Percentiles rank a stretch among this genome's conserved stretches.
These are phyloP conservation scores for Elsinoe australis DNA, from an alignment of 2,329 filamentous ascomycete genomes.

Conservation along the genomic window DNA sequence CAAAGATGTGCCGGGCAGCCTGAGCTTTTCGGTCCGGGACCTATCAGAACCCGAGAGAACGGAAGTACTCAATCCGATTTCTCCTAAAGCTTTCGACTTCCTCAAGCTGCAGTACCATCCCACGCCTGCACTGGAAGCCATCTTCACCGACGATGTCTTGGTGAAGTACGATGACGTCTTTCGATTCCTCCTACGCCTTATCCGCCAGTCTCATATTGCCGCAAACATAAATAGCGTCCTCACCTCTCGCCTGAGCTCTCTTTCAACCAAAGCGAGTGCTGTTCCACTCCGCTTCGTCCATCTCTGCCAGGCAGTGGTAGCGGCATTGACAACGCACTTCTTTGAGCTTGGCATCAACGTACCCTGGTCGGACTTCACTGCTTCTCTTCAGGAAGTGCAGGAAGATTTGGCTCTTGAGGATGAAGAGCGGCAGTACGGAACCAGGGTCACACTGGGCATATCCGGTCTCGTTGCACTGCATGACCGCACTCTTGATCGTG, in stretches of 20 bases:
- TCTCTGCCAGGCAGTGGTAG: constrained; percentile 74
- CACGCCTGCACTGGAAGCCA: constrained; percentile 59
- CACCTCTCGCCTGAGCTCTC: not conserved
- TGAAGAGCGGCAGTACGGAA: constrained; percentile 35
- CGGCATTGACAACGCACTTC: constrained; percentile 65
- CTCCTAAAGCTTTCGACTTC: constrained; percentile 87
- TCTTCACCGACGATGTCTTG: constrained; percentile 65
- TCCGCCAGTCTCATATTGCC: constrained; percentile 60
- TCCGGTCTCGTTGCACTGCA: constrained; percentile 25
- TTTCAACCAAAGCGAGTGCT: not conserved
- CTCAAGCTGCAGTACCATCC: constrained; percentile 77
- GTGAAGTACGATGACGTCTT: constrained; percentile 82
- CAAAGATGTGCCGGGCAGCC: constrained; percentile 37
- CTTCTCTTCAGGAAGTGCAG: constrained; percentile 58
- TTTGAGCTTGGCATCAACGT: constrained; percentile 68
- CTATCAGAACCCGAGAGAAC: constrained; percentile 71
- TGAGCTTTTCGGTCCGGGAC: constrained; percentile 72
- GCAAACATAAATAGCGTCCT: constrained; percentile 30
- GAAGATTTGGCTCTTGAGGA: constrained; percentile 44
- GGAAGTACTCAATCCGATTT: constrained; percentile 72
- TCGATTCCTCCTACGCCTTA: constrained; percentile 64
- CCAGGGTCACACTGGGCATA: constrained; percentile 22
- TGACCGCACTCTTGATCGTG: constrained; percentile 25
- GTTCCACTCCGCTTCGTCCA: constrained; percentile 49
- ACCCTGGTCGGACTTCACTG: constrained; percentile 65